A percentile compares a stretch with the other conserved stretches of the same genome.
phyloP scores from a whole-genome alignment of 768 basidiomycete genomes.

The Pleurotus tuber-regium region DNA sequence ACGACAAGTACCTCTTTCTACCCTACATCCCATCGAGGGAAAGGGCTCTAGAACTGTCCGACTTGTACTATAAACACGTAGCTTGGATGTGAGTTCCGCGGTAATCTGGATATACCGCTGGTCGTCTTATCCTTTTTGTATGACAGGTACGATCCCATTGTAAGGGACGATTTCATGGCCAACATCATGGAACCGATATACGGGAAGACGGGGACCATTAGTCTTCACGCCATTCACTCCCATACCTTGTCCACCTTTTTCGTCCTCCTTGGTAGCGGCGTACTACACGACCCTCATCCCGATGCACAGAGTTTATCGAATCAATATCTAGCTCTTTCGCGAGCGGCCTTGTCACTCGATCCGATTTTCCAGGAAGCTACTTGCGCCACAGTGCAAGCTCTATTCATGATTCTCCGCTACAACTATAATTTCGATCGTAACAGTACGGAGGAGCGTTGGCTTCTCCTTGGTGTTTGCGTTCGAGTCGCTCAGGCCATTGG shows the following conservation, averaged over 20 bases:
- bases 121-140: conserved; percentile 9
- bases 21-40: conserved; percentile 39
- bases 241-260: conserved; percentile 54
- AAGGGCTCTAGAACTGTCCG: conserved; percentile 36
- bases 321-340: conserved; percentile 44
- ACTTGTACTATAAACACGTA: conserved; percentile 40
- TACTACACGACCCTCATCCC: conserved; percentile 38
- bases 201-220: conserved; percentile 25
- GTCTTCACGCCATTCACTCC: conserved; percentile 36
- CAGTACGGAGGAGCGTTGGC: conserved; percentile 45
- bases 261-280: conserved; percentile 45
- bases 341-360: conserved; percentile 46
- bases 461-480: conserved; percentile 42
- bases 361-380: conserved; percentile 43
- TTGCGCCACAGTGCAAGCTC: conserved; percentile 43
- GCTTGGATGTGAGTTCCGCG: conserved; percentile 51
- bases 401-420: conserved; percentile 42
- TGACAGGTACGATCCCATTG: conserved; percentile 47
- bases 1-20: conserved; percentile 34
- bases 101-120: not conserved
- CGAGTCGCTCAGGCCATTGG: conserved; percentile 44
- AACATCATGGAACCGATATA: conserved; percentile 44
- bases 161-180: conserved; percentile 37
- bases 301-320: conserved; percentile 30
- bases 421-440: conserved; percentile 40